Base-by-base conservation (phyloP, 352 stramenopile genomes). In the Globisporangium abappressorium region DNA sequence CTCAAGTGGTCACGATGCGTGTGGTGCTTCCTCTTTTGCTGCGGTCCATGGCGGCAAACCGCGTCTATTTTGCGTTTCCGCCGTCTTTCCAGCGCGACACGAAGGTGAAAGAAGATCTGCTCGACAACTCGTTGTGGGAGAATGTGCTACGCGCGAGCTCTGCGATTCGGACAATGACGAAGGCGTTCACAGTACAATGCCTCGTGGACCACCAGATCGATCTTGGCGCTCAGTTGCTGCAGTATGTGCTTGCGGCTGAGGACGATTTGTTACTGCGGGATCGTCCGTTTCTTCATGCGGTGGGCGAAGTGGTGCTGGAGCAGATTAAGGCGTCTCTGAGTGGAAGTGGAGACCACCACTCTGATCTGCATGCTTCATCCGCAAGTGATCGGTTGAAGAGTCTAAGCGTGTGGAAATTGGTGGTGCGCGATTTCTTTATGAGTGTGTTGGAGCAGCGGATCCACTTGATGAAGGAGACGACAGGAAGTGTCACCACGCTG, bases 1-100 rank as follows among this genome's bases (percentile, higher is more conserved):
- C 88, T 3, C 85, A 91, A 66, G 85, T 94, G 4, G 75, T 93
- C 22, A 91, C 84, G 8, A 92, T 94, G 81, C 86, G 88, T 26
- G 83, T 96, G 3, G 80, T 88, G 15, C 65, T 96, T 24, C 88
- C 88, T 24, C 72, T 94, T 24, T 46, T 93, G 20, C 68, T 91
- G 34, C 85, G 85, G 20, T 78, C 78, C 0, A 92, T 94, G 81
- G 68, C 79, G 1, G 66, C 70, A 0, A 85, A 85, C 33, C 76
- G 76, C 26, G 68, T 89, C 11, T 77, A 81, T 18, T 82, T 77
- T 65, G 65, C 69, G n/a, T 84, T 86, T 55, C 65, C 79, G 4
- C 41, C 62, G 26, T 67, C 54, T 20, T 74, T 82, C 11, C 64
- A 82, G 51, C 72, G 69, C 5, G 78, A 89, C 24, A 62, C 73